A percentile compares a stretch with the other conserved stretches of the same genome.
Conservation (phyloP, 495 filamentous ascomycete species). For the Penicillium silybi region DNA sequence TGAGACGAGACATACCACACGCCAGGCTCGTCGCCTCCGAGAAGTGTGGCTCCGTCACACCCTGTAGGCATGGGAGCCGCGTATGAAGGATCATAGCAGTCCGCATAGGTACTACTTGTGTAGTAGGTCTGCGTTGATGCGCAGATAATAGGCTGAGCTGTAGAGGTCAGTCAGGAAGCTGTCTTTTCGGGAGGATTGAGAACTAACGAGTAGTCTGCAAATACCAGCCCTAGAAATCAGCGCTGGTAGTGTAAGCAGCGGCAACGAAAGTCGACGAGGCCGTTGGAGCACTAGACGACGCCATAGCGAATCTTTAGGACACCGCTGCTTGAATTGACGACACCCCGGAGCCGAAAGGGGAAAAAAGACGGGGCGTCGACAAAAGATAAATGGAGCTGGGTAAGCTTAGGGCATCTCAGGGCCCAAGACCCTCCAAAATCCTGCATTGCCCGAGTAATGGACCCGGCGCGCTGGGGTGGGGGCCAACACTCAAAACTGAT, state of each 20-base stretch:
- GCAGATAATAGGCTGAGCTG: slow-evolving; percentile 11
- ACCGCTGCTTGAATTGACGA: too few relatives aligned
- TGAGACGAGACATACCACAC: slow-evolving; percentile 2
- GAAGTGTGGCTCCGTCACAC: slow-evolving; percentile 2
- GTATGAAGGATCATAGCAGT: slow-evolving; percentile 3
- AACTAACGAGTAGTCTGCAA: slow-evolving; percentile 9
- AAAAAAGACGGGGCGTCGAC: not conserved
- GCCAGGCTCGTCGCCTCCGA: not conserved
- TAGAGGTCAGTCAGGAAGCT: not conserved
- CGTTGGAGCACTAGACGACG: not conserved
- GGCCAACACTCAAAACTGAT: not conserved
- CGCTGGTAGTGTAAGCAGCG: slow-evolving; percentile 1
- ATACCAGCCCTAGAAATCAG: slow-evolving; percentile 10
- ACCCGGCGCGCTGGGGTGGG: not conserved
- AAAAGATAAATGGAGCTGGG: not conserved
- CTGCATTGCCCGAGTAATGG: too few relatives aligned
- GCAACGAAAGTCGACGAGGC: slow-evolving; percentile 5
- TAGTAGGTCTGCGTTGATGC: slow-evolving; percentile 2
- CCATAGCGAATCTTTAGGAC: not conserved
- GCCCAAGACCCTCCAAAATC: too few relatives aligned
- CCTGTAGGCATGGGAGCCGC: slow-evolving; percentile 7
- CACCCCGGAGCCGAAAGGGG: too few relatives aligned
- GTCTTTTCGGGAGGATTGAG: not conserved
- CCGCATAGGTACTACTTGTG: slow-evolving; percentile 7
- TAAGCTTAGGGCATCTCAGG: too few relatives aligned